A percentile compares a stretch with the other conserved stretches of the same genome.
phyloP scores from a whole-genome alignment of 176 grass and related monocot species.

The Aegilops tauschii region DNA sequence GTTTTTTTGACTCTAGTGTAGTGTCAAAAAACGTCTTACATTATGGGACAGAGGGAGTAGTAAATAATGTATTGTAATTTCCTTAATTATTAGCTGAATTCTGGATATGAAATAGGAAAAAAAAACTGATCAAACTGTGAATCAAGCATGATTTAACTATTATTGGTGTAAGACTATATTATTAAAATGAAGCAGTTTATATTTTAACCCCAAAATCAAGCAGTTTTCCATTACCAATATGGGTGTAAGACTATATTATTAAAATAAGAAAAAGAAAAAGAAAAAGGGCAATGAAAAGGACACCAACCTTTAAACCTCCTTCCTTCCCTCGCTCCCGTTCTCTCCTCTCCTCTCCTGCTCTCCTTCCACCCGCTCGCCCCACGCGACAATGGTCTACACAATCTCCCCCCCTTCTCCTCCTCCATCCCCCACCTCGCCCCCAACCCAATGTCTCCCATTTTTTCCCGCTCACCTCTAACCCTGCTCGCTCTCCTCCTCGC shows the following conservation, averaged over 20 bases:
- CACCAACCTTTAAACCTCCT: slow-evolving; percentile 54
- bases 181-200: too few relatives aligned
- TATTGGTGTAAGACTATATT: too few relatives aligned
- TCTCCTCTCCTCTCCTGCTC: background rate
- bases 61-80: too few relatives aligned
- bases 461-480: slow-evolving; percentile 1
- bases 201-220: background rate
- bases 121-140: too few relatives aligned
- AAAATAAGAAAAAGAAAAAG: background rate
- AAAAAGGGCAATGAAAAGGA: background rate
- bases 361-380: slow-evolving; percentile 17
- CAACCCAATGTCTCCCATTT: slow-evolving; percentile 51
- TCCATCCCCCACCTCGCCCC: slow-evolving; percentile 17
- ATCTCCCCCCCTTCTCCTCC: slow-evolving; percentile 20
- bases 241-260: background rate
- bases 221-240: background rate
- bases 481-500: slow-evolving; percentile 14
- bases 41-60: too few relatives aligned
- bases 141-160: background rate
- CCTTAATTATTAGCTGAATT: too few relatives aligned
- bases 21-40: too few relatives aligned
- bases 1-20: too few relatives aligned
- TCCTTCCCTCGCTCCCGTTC: background rate
- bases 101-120: too few relatives aligned
- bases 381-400: slow-evolving; percentile 50